Conservation (phyloP, 805 yeast species). For the Ogataea glucozyma region DNA sequence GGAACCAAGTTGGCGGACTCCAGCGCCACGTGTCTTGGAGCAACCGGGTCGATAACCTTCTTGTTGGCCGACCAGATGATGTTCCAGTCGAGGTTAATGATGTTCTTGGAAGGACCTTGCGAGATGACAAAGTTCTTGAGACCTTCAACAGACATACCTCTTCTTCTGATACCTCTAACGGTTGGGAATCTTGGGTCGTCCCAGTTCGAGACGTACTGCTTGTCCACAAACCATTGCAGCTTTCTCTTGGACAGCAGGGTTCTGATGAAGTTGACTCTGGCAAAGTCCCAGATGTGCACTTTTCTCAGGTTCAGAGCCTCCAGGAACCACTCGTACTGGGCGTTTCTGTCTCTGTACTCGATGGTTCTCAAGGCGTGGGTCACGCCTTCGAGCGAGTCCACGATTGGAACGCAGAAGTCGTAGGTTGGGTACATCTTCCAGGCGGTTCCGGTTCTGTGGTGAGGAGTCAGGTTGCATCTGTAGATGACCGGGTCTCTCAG, state of each 20-base stretch:
- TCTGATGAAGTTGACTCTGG: constrained; percentile 94
- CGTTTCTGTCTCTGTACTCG: constrained; percentile 98
- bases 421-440: constrained; percentile 99
- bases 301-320: constrained; percentile 78
- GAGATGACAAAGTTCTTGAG: constrained; percentile 88
- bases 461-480: constrained; percentile 97
- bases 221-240: constrained; percentile 98
- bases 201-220: constrained; percentile 86
- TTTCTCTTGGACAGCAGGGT: constrained; percentile 95
- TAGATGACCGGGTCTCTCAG: constrained; percentile 97
- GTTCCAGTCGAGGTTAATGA: constrained; percentile 96
- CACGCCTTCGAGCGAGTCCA: constrained; percentile 94
- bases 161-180: constrained; percentile 97
- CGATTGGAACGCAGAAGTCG: constrained; percentile 98
- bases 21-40: constrained; percentile 93
- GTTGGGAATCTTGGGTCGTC: constrained; percentile 99
- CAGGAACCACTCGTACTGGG: constrained; percentile 97
- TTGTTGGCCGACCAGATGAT: constrained; percentile 97
- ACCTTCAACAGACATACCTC: constrained; percentile 99
- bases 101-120: constrained; percentile 98
- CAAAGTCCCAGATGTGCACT: constrained; percentile 97
- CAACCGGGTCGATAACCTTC: constrained; percentile 94
- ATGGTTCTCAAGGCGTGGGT: constrained; percentile 97
- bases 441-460: constrained; percentile 87
- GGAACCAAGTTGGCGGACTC: constrained; percentile 63